phyloP scores from a whole-genome alignment of 495 filamentous ascomycete genomes.

The Hyphodiscus hymeniophilus region DNA sequence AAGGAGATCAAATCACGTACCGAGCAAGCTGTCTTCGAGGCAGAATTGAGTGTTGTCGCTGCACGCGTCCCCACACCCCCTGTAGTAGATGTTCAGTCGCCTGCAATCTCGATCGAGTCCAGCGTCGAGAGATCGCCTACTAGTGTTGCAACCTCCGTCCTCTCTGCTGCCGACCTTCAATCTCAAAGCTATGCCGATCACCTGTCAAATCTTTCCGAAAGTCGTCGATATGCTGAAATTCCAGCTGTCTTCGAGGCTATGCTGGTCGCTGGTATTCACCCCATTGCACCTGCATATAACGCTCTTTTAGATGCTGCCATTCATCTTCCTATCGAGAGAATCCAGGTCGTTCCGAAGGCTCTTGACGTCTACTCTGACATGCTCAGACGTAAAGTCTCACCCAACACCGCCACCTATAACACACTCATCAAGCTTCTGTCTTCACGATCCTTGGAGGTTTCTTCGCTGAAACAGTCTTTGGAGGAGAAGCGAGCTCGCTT shows the following conservation, averaged over 20 bases:
- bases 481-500: constrained; percentile 71
- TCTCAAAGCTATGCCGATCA: constrained; percentile 64
- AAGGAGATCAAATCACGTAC: constrained; percentile 40
- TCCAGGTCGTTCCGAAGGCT: constrained; percentile 78
- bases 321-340: constrained; percentile 58
- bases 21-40: constrained; percentile 24
- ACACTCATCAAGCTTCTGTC: constrained; percentile 77
- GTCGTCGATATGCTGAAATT: constrained; percentile 70
- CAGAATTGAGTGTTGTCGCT: constrained; percentile 20
- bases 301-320: constrained; percentile 77
- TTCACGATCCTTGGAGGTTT: constrained; percentile 64
- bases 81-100: constrained; percentile 8
- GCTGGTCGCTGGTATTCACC: constrained; percentile 67
- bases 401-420: constrained; percentile 78
- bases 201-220: constrained; percentile 59
- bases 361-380: constrained; percentile 95
- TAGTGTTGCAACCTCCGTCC: constrained; percentile 27
- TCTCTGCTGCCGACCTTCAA: constrained; percentile 42
- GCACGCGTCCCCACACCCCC: constrained; percentile 24
- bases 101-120: constrained; percentile 17
- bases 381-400: constrained; percentile 74
- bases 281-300: constrained; percentile 81
- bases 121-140: constrained; percentile 29
- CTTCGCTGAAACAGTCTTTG: constrained; percentile 56
- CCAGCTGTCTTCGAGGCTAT: constrained; percentile 83